Conservation (phyloP, 345 rosid genomes). For the Populus alba region DNA sequence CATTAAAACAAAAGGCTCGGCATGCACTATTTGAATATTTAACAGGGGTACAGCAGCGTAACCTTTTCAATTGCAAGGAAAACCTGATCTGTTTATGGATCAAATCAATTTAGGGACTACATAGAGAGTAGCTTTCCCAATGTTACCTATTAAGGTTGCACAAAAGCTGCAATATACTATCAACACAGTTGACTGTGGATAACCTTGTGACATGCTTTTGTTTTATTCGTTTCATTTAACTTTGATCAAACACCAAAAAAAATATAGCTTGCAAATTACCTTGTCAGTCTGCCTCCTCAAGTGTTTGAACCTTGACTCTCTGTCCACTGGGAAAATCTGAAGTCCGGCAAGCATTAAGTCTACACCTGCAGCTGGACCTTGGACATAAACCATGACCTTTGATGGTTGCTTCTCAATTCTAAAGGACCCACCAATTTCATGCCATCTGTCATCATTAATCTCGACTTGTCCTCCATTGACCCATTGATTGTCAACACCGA, state of each 20-base stretch:
- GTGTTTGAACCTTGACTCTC: conserved; percentile 53
- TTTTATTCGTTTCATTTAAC: not conserved
- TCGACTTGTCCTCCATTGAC: conserved; percentile 93
- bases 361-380: conserved; percentile 80
- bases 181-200: not conserved
- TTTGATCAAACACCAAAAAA: conserved; percentile 5
- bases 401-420: conserved; percentile 84
- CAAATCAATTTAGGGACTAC: not conserved
- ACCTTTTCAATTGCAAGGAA: too few relatives aligned
- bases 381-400: conserved; percentile 74
- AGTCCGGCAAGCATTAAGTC: conserved; percentile 80
- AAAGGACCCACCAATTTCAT: conserved; percentile 85
- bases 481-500: conserved; percentile 83
- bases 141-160: not conserved
- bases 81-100: not conserved
- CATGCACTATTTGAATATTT: too few relatives aligned
- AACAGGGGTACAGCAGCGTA: too few relatives aligned
- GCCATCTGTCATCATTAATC: conserved; percentile 70
- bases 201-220: not conserved
- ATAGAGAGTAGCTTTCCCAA: not conserved
- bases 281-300: conserved; percentile 60
- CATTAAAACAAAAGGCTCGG: too few relatives aligned
- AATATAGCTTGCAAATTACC: conserved; percentile 37
- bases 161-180: not conserved
- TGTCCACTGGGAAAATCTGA: conserved; percentile 76